These are phyloP conservation scores for Mortierella sp. DNA, from an alignment of 371 early-diverging fungal genomes.

Conservation along the genomic window DNA sequence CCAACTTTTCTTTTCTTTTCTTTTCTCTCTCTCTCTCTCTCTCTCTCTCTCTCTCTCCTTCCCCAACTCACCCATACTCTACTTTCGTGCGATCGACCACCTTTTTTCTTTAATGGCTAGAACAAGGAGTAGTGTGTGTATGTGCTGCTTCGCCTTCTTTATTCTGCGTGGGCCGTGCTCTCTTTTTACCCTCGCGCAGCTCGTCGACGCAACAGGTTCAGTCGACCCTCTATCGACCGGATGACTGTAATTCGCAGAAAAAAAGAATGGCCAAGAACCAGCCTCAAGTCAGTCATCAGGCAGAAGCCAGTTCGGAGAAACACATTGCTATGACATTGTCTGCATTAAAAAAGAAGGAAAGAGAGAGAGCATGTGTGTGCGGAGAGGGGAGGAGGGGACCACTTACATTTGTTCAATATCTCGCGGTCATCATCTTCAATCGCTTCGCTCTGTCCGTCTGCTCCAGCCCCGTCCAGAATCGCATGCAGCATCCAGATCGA, in stretches of 20 bases:
- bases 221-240: constrained; percentile 24
- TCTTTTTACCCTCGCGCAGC: constrained; percentile 4
- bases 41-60: no score
- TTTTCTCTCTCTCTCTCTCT: no score
- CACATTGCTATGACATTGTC: background rate
- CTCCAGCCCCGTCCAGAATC: constrained; percentile 66
- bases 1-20: no score
- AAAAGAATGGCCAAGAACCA: background rate
- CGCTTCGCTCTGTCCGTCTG: constrained; percentile 55
- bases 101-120: no score
- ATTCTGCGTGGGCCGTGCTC: no score
- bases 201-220: constrained; percentile 17
- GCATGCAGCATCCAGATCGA: constrained; percentile 85
- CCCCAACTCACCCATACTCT: no score
- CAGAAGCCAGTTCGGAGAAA: background rate
- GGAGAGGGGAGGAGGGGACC: no score
- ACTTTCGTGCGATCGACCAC: no score
- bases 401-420: constrained; percentile 69
- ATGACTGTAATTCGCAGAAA: constrained; percentile 18
- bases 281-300: constrained; percentile 1
- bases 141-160: no score
- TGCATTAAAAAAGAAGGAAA: background rate
- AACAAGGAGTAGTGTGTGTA: no score
- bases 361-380: background rate
- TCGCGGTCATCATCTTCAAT: constrained; percentile 68